These are phyloP conservation scores for Hypocreales sp. DNA, from an alignment of 2,329 filamentous ascomycete genomes.

Conservation along the genomic window DNA sequence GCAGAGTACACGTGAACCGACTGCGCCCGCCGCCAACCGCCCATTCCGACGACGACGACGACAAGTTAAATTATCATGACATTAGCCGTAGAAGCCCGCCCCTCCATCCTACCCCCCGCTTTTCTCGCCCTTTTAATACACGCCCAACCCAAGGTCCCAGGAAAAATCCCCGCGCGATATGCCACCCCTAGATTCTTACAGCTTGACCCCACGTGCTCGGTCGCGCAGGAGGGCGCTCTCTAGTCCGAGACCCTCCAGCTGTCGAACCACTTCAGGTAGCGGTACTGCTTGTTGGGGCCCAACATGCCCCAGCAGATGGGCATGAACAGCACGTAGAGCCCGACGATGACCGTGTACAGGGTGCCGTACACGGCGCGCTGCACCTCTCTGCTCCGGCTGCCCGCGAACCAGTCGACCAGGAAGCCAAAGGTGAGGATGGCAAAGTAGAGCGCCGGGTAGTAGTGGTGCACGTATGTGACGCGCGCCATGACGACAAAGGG, in stretches of 20 bases:
- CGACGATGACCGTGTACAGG: conserved; percentile 60
- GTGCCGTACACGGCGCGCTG: conserved; percentile 56
- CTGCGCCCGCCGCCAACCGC: no score
- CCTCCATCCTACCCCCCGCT: no score
- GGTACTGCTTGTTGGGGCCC: conserved; percentile 69
- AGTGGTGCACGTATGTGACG: conserved; percentile 98
- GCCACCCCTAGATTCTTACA: no score
- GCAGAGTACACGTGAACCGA: no score
- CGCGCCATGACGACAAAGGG: conserved; percentile 96
- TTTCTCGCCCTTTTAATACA: no score
- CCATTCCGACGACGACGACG: no score
- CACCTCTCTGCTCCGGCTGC: conserved; percentile 45
- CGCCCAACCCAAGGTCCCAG: no score
- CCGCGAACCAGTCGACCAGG: conserved; percentile 68
- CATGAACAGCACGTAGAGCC: conserved; percentile 79
- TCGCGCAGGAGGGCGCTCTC: no score
- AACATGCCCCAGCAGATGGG: conserved; percentile 95
- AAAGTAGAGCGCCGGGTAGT: conserved; percentile 97
- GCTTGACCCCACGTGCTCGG: no score
- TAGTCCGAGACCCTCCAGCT: conserved; percentile 69
- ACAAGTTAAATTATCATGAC: no score
- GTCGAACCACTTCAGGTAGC: conserved; percentile 86
- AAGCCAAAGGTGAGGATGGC: conserved; percentile 85
- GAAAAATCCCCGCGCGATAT: no score
- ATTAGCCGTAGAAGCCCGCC: no score